Evolutionary conservation across 1,284 basidiomycete genomes (phyloP).

Genomic region (Heliocybe sulcata): DNA sequence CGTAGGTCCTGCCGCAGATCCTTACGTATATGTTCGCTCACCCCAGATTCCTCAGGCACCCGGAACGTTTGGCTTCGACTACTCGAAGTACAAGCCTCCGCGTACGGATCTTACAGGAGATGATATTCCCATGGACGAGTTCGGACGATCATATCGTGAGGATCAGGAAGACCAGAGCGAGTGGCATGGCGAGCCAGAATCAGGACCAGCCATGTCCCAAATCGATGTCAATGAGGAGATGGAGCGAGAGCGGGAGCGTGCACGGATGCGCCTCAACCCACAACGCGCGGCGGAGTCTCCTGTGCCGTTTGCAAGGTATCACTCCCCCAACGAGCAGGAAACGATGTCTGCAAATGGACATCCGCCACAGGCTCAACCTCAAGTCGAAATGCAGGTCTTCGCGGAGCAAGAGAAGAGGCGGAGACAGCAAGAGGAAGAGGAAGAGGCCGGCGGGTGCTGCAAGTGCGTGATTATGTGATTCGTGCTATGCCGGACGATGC

Average conservation of each 20-base stretch:
- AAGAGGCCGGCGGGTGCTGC: conserved; percentile 47
- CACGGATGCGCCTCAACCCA: conserved; percentile 9
- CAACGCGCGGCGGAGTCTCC: conserved; percentile 36
- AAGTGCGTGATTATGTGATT: conserved; percentile 59
- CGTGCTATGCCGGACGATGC: not conserved
- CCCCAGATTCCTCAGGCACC: conserved; percentile 44
- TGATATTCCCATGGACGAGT: conserved; percentile 59
- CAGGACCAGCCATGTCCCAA: conserved; percentile 16
- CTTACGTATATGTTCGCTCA: not conserved
- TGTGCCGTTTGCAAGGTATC: conserved; percentile 48
- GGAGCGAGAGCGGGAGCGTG: conserved; percentile 6
- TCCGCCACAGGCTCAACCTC: conserved; percentile 6
- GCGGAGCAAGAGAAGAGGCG: not conserved
- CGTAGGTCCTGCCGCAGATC: conserved; percentile 25
- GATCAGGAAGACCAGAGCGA: conserved; percentile 15
- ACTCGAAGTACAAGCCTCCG: conserved; percentile 51
- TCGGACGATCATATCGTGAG: conserved; percentile 35
- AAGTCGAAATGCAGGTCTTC: not conserved
- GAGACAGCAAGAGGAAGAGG: conserved; percentile 23
- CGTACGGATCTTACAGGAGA: conserved; percentile 26
- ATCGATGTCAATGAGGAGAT: conserved; percentile 6
- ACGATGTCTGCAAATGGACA: conserved; percentile 12
- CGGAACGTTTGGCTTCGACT: conserved; percentile 74
- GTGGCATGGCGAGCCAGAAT: conserved; percentile 11
- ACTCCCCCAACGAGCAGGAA: conserved; percentile 22